Percentiles rank a stretch among this genome's conserved stretches.
phyloP scores from a whole-genome alignment of 2,329 filamentous ascomycete genomes.

The Aaosphaeria pasadenensis region DNA sequence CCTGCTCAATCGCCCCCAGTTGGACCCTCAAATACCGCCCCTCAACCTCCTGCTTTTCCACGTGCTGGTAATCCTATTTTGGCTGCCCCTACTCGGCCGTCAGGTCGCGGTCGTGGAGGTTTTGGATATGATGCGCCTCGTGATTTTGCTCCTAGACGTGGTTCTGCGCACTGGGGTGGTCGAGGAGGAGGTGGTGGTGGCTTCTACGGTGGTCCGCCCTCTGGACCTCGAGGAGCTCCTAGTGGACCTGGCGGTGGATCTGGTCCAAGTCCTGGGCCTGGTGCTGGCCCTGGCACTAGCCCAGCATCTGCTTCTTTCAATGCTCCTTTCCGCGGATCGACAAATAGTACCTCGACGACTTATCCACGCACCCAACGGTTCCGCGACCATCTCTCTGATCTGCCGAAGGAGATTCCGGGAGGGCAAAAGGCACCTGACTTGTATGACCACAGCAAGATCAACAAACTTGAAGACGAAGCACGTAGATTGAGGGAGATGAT shows the following conservation, averaged over 20 bases:
- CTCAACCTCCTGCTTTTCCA: conserved; percentile 30
- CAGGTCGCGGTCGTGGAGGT: conserved; percentile 40
- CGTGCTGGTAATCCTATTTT: conserved; percentile 34
- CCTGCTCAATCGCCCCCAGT: conserved; percentile 37
- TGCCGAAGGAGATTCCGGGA: conserved; percentile 45
- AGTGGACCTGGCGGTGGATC: conserved; percentile 5
- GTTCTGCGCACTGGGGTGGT: conserved; percentile 28
- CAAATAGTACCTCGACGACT: conserved; percentile 43
- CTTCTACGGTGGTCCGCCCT: conserved; percentile 23
- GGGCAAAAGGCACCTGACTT: conserved; percentile 43
- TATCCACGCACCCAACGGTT: conserved; percentile 49
- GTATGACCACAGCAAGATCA: conserved; percentile 42
- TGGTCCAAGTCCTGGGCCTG: background rate
- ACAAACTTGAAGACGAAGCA: conserved; percentile 47
- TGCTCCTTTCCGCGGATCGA: conserved; percentile 40
- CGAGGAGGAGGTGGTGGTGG: conserved; percentile 26
- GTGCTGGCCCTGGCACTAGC: background rate
- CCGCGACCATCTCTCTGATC: conserved; percentile 39
- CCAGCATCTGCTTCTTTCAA: conserved; percentile 17
- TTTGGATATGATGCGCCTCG: conserved; percentile 38
- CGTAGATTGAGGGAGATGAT: conserved; percentile 44
- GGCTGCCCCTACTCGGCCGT: conserved; percentile 39
- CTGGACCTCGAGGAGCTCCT: conserved; percentile 30
- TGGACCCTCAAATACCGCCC: conserved; percentile 30
- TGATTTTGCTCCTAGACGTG: conserved; percentile 34